Percentiles rank a stretch among this genome's conserved stretches.
phyloP scores from a whole-genome alignment of 2,329 filamentous ascomycete genomes.

The Epichloe sylvatica region DNA sequence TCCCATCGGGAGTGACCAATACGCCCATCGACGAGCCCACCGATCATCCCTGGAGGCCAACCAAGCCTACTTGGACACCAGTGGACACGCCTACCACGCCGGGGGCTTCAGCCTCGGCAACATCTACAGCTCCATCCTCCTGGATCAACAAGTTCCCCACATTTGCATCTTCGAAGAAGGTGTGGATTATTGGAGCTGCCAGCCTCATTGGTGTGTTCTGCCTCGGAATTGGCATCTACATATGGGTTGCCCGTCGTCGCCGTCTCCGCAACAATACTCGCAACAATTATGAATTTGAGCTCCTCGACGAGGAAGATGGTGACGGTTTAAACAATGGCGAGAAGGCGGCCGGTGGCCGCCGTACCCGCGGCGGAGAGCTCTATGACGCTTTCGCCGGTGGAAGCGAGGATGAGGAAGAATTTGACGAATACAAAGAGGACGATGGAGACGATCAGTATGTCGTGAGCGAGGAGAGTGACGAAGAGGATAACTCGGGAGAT shows the following conservation, averaged over 20 bases:
- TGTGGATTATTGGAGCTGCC: slow-evolving; percentile 85
- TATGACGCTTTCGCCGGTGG: slow-evolving; percentile 97
- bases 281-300: slow-evolving; percentile 87
- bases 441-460: slow-evolving; percentile 30
- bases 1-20: slow-evolving; percentile 29
- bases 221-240: slow-evolving; percentile 62
- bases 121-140: slow-evolving; percentile 36
- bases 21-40: slow-evolving; percentile 32
- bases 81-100: not conserved
- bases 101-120: not conserved
- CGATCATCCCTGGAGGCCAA: slow-evolving; percentile 51
- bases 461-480: slow-evolving; percentile 33
- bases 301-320: slow-evolving; percentile 70
- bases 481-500: slow-evolving; percentile 20
- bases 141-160: slow-evolving; percentile 81
- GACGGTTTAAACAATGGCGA: slow-evolving; percentile 37
- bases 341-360: slow-evolving; percentile 31
- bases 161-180: slow-evolving; percentile 75
- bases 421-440: slow-evolving; percentile 26
- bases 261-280: slow-evolving; percentile 59
- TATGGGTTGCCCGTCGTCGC: slow-evolving; percentile 65
- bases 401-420: slow-evolving; percentile 45
- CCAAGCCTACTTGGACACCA: slow-evolving; percentile 24
- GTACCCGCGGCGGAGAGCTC: slow-evolving; percentile 66
- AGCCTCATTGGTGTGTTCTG: slow-evolving; percentile 80